These are phyloP conservation scores for Camellia granthamiana DNA, from an alignment of 148 eudicot species.

Conservation along the genomic window DNA sequence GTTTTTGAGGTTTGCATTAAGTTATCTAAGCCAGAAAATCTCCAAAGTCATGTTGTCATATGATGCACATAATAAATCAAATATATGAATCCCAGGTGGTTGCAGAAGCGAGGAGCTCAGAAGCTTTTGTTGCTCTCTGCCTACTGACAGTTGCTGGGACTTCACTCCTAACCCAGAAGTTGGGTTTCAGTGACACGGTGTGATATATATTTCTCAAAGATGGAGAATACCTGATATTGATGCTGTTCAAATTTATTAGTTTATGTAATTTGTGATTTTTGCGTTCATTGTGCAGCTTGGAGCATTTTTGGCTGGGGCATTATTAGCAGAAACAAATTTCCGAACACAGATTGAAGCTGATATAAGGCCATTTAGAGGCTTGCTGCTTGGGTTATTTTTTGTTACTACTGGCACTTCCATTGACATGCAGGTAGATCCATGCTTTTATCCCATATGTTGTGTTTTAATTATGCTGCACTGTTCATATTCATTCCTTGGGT, in stretches of 20 bases:
- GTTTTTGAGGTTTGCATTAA: conserved; percentile 71
- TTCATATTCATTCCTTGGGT: background rate
- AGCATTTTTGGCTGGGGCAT: conserved; percentile 96
- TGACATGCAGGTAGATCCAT: conserved; percentile 69
- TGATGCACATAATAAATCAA: conserved; percentile 26
- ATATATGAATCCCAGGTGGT: conserved; percentile 60
- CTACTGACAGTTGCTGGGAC: conserved; percentile 95
- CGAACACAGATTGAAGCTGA: conserved; percentile 99
- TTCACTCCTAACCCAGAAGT: conserved; percentile 89
- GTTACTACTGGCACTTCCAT: conserved; percentile 97
- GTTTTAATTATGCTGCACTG: background rate
- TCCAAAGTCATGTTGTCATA: conserved; percentile 5
- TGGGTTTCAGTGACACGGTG: conserved; percentile 99
- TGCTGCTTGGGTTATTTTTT: conserved; percentile 94
- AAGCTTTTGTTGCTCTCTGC: conserved; percentile 98
- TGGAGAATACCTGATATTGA: background rate
- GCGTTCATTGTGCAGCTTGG: conserved; percentile 64
- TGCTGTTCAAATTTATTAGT: background rate
- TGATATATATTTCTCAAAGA: conserved; percentile 21
- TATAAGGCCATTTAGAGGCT: conserved; percentile 94
- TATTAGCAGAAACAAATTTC: conserved; percentile 95
- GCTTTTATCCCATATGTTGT: conserved; percentile 9
- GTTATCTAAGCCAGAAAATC: conserved; percentile 3
- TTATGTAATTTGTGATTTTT: background rate
- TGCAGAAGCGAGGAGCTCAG: conserved; percentile 98